Conservation (phyloP, 176 grass and related monocot species). For the Poa annua region DNA sequence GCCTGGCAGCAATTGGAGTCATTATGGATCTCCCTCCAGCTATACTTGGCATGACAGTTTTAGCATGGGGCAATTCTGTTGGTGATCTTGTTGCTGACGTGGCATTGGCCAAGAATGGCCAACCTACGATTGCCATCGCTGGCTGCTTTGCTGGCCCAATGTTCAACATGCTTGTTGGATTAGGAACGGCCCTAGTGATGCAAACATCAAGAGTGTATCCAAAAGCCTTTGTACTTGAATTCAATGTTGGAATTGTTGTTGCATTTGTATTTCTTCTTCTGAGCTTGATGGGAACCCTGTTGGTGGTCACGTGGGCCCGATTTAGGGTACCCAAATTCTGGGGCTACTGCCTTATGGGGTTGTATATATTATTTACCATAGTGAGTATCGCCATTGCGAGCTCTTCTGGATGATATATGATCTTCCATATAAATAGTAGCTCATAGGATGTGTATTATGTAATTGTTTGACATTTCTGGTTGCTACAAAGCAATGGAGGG, state of each 20-base stretch:
- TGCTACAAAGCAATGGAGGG: neutral
- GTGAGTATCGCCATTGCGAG: constrained; percentile 65
- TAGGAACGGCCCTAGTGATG: constrained; percentile 75
- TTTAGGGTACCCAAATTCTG: constrained; percentile 79
- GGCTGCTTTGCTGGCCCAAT: constrained; percentile 97
- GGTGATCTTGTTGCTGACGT: constrained; percentile 88
- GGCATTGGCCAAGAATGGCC: constrained; percentile 69
- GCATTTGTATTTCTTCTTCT: constrained; percentile 90
- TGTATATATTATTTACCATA: constrained; percentile 74
- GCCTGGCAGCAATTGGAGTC: constrained; percentile 75
- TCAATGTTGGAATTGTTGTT: constrained; percentile 79
- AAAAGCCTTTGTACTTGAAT: constrained; percentile 71
- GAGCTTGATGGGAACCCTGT: constrained; percentile 86
- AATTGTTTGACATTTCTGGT: neutral
- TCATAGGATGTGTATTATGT: constrained; percentile 12
- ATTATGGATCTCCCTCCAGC: constrained; percentile 82
- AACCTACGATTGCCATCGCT: constrained; percentile 79
- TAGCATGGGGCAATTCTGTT: constrained; percentile 96
- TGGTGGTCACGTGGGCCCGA: constrained; percentile 80
- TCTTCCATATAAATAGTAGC: constrained; percentile 6
- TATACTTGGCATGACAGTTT: constrained; percentile 87
- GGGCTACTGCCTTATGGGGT: constrained; percentile 82
- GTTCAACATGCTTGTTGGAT: constrained; percentile 94
- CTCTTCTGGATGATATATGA: constrained; percentile 48
- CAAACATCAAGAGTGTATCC: constrained; percentile 84